A percentile compares a stretch with the other conserved stretches of the same genome.
Conservation (phyloP, 2,329 filamentous ascomycete genomes). For the Alternaria incomplexa region DNA sequence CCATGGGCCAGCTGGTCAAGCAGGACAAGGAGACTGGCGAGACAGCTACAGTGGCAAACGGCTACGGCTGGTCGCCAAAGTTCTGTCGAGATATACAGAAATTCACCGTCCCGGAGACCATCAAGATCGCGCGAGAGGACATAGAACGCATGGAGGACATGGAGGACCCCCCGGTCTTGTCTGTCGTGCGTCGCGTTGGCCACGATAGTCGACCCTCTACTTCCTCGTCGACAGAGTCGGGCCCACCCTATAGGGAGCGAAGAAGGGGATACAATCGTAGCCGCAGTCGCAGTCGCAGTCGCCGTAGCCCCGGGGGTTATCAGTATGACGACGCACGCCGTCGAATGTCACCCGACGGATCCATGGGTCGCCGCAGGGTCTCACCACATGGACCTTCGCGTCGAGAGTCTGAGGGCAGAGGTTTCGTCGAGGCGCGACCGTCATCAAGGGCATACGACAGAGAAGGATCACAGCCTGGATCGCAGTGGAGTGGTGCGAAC, state of each 20-base stretch:
- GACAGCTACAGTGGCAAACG: constrained; percentile 71
- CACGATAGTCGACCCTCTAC: constrained; percentile 18
- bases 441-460: constrained; percentile 12
- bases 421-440: constrained; percentile 12
- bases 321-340: constrained; percentile 21
- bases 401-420: constrained; percentile 11
- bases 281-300: constrained; percentile 22
- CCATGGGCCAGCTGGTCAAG: constrained; percentile 72
- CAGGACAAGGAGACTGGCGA: constrained; percentile 71
- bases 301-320: constrained; percentile 13
- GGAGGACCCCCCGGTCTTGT: constrained; percentile 2
- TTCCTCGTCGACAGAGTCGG: constrained; percentile 12
- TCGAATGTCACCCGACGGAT: constrained; percentile 20
- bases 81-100: constrained; percentile 83
- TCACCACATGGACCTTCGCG: constrained; percentile 8
- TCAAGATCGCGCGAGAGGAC: constrained; percentile 30
- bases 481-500: constrained; percentile 16
- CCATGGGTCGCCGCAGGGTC: constrained; percentile 13
- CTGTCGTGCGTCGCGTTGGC: constrained; percentile 13
- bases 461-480: constrained; percentile 11
- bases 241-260: constrained; percentile 18
- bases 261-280: constrained; percentile 14
- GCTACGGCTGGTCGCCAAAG: constrained; percentile 84
- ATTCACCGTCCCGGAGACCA: constrained; percentile 29
- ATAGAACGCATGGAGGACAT: constrained; percentile 21